Evolutionary conservation across 2,329 filamentous ascomycete species (phyloP).

Genomic region (Apiospora pterosperma): DNA sequence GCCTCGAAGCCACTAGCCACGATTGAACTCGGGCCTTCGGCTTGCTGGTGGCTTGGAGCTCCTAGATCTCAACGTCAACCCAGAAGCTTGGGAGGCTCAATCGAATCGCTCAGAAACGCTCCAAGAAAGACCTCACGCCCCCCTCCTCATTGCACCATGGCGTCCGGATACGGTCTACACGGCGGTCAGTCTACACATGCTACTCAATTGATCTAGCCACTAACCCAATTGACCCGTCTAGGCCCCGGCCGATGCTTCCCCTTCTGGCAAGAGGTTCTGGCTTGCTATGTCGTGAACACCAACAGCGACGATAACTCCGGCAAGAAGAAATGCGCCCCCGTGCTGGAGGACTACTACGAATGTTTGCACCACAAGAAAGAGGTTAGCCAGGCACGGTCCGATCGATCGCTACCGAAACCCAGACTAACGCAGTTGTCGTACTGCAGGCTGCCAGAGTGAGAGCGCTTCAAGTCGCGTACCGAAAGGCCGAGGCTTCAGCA

Average conservation of each 20-base stretch:
- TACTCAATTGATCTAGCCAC: conserved; percentile 10
- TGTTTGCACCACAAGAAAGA: conserved; percentile 99
- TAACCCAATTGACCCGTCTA: conserved; percentile 27
- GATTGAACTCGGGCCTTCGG: not conserved
- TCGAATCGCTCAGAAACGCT: conserved; percentile 7
- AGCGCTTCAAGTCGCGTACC: conserved; percentile 79
- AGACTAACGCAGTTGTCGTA: conserved; percentile 1
- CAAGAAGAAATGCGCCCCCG: conserved; percentile 81
- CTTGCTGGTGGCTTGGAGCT: not conserved
- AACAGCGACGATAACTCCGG: conserved; percentile 72
- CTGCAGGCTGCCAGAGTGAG: conserved; percentile 71
- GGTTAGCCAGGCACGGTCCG: conserved; percentile 46
- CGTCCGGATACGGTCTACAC: conserved; percentile 78
- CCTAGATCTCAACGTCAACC: conserved; percentile 12
- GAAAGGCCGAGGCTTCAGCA: conserved; percentile 71
- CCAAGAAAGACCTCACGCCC: conserved; percentile 1
- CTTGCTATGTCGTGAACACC: conserved; percentile 96
- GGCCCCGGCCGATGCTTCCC: conserved; percentile 83
- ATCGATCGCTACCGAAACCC: not conserved
- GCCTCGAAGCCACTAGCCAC: not conserved
- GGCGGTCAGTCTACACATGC: conserved; percentile 58
- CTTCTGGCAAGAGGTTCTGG: conserved; percentile 99
- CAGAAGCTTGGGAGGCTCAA: conserved; percentile 7
- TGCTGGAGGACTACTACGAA: conserved; percentile 96
- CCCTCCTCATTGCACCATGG: conserved; percentile 49